Percentiles rank a stretch among this genome's conserved stretches.
phyloP scores from a whole-genome alignment of 169 alveolate genomes.

The Eimeria praecox region DNA sequence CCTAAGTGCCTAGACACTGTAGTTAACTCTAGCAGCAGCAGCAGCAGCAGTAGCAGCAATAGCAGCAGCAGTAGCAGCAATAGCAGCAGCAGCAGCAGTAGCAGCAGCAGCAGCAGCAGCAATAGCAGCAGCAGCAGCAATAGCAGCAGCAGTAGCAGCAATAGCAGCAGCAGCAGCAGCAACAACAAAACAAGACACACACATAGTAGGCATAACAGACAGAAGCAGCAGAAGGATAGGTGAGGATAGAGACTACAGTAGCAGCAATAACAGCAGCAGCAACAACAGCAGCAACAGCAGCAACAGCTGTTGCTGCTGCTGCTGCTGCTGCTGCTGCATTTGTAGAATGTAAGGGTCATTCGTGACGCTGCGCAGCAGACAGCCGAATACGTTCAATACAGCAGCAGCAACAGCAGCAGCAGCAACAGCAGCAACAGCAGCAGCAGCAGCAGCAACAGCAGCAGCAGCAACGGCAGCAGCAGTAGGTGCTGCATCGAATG shows the following conservation, averaged over 20 bases:
- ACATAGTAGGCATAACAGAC: too few species aligned
- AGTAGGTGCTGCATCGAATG: too few species aligned
- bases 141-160: conserved; percentile 1
- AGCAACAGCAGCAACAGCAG: too few species aligned
- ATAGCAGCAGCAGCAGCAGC: background rate
- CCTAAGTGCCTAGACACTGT: background rate
- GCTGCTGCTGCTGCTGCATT: too few species aligned
- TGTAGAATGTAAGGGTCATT: too few species aligned
- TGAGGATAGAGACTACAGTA: background rate
- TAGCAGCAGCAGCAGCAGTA: too few species aligned
- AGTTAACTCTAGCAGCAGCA: conserved; percentile 4
- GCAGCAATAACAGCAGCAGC: background rate
- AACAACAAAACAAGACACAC: background rate
- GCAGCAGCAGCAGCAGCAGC: background rate
- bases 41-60: too few species aligned
- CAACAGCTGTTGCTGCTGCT: background rate
- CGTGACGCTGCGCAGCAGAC: too few species aligned
- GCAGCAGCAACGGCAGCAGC: too few species aligned
- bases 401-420: too few species aligned
- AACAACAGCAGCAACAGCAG: background rate
- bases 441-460: too few species aligned
- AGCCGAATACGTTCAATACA: too few species aligned
- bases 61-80: background rate
- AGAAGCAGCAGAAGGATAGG: background rate
- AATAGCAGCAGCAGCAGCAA: background rate